Percentiles rank a stretch among this genome's conserved stretches.
phyloP scores from a whole-genome alignment of 192 early-diverging fungal genomes.

The Paraglomus brasilianum region DNA sequence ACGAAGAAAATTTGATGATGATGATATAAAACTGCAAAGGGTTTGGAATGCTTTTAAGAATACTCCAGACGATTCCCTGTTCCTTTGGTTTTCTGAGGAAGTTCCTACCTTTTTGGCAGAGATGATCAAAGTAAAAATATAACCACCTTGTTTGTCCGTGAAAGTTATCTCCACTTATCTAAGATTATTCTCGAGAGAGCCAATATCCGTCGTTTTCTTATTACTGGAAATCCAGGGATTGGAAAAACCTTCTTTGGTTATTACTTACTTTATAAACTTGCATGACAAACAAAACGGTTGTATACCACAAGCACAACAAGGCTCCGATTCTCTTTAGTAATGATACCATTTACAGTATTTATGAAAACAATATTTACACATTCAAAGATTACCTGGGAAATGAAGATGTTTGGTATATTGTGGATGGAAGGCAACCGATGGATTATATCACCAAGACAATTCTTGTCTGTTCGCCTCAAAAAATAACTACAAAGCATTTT shows the following conservation, averaged over 20 bases:
- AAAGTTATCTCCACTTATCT: slow-evolving; percentile 16
- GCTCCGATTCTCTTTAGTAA: slow-evolving; percentile 13
- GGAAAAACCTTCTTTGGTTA: slow-evolving; percentile 21
- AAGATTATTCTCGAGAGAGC: slow-evolving; percentile 7
- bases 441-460: slow-evolving; percentile 12
- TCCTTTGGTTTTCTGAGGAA: slow-evolving; percentile 2
- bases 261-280: slow-evolving; percentile 16
- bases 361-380: background rate
- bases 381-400: background rate
- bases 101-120: slow-evolving; percentile 2
- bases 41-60: slow-evolving; percentile 22
- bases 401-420: slow-evolving; percentile 14
- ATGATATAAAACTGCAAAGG: background rate
- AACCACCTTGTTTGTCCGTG: slow-evolving; percentile 16
- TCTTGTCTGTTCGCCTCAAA: background rate
- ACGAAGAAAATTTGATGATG: slow-evolving; percentile 8
- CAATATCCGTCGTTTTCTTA: background rate
- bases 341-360: background rate
- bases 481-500: background rate
- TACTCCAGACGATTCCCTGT: background rate
- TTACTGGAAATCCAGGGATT: slow-evolving; percentile 13
- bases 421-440: slow-evolving; percentile 4
- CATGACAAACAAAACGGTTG: slow-evolving; percentile 18
- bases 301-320: slow-evolving; percentile 27
- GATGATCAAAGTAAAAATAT: slow-evolving; percentile 14